A percentile compares a stretch with the other conserved stretches of the same genome.
Conservation (phyloP, 148 eudicot genomes). For the Diospyros kaki region DNA sequence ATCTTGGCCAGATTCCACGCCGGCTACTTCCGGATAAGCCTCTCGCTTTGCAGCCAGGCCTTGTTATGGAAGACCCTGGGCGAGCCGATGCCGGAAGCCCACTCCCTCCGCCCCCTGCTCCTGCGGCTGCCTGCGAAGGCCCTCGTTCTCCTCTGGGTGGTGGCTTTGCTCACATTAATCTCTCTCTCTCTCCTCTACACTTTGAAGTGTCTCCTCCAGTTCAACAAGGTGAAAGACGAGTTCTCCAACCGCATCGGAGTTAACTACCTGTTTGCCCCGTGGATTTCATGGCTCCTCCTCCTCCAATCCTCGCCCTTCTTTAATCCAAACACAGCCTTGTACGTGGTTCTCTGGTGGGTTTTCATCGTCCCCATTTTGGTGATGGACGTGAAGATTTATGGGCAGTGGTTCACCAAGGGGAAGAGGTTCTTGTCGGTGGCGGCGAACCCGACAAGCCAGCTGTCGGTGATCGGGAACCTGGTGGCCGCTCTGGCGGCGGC, state of each 20-base stretch:
- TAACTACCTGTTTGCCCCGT: conserved; percentile 70
- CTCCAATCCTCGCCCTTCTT: conserved; percentile 58
- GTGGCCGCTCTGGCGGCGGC: conserved; percentile 52
- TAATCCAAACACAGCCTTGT: conserved; percentile 5
- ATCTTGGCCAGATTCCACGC: conserved; percentile 30
- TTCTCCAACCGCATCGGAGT: conserved; percentile 62
- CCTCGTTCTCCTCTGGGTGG: conserved; percentile 31
- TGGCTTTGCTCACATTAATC: conserved; percentile 22
- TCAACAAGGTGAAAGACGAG: conserved; percentile 37
- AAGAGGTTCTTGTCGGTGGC: conserved; percentile 32
- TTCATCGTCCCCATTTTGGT: conserved; percentile 32
- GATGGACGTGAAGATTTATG: conserved; percentile 46
- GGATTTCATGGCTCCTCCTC: conserved; percentile 53
- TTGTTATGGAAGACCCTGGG: conserved; percentile 44
- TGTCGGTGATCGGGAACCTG: conserved; percentile 44
- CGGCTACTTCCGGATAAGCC: conserved; percentile 42
- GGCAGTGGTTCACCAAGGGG: conserved; percentile 47
- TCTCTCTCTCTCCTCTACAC: conserved; percentile 24
- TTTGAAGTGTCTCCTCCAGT: conserved; percentile 27
- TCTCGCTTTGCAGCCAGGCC: conserved; percentile 42
- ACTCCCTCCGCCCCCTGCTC: conserved; percentile 13
- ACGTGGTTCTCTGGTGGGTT: conserved; percentile 37
- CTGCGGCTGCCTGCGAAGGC: conserved; percentile 24
- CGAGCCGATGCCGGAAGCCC: conserved; percentile 17
- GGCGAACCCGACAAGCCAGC: conserved; percentile 47